Conservation (phyloP, 108 stramenopile genomes). For the Poteriospumella lacustris region DNA sequence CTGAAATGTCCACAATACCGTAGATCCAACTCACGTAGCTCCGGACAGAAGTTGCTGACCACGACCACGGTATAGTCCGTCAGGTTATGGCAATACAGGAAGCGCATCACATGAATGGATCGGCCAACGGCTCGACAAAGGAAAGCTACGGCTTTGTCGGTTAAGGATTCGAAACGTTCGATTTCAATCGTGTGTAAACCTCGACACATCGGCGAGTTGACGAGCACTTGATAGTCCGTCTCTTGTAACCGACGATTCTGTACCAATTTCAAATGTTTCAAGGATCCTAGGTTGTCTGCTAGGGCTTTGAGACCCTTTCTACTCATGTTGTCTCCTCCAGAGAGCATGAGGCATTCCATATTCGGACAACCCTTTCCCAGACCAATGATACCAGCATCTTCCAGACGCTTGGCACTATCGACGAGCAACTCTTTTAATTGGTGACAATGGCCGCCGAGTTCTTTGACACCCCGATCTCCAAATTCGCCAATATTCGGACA, state of each 20-base stretch:
- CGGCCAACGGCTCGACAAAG: not conserved
- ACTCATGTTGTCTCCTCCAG: slow-evolving; percentile 4
- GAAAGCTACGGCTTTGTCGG: not conserved
- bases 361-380: not conserved
- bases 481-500: slow-evolving; percentile 27
- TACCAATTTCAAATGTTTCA: not conserved
- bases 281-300: not conserved
- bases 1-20: not conserved
- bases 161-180: not conserved
- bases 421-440: not conserved
- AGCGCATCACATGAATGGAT: not conserved
- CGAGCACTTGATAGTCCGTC: not conserved
- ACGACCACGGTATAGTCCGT: not conserved
- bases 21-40: slow-evolving; percentile 11
- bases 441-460: not conserved
- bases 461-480: slow-evolving; percentile 26
- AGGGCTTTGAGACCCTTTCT: not conserved
- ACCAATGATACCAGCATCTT: slow-evolving; percentile 17
- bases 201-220: not conserved
- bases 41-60: not conserved
- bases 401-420: not conserved
- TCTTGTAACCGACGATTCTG: not conserved
- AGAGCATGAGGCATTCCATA: not conserved
- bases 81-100: not conserved
- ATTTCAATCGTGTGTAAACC: slow-evolving; percentile 2